Conservation (phyloP, 257 asterid species). For the Solanum chiquidenum region DNA sequence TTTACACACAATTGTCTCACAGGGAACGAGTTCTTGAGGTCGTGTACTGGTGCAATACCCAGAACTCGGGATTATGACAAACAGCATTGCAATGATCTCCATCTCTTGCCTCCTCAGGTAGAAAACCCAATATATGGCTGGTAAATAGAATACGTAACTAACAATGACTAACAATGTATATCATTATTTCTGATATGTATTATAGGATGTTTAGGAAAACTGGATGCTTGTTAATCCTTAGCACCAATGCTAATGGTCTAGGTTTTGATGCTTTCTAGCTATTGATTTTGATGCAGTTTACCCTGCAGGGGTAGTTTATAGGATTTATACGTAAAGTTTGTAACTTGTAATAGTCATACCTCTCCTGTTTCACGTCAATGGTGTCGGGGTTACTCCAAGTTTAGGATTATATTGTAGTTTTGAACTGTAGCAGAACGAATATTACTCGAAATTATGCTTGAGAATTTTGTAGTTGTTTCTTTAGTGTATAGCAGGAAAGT, state of each 20-base stretch:
- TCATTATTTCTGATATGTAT: constrained; percentile 10
- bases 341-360: background rate
- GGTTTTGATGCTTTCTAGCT: background rate
- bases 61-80: constrained; percentile 65
- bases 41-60: constrained; percentile 85
- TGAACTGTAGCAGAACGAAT: background rate
- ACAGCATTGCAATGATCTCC: constrained; percentile 75
- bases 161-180: constrained; percentile 28
- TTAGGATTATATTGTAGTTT: background rate
- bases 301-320: background rate
- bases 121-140: constrained; percentile 93
- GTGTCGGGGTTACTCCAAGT: background rate
- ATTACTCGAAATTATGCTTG: background rate
- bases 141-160: constrained; percentile 36
- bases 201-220: constrained; percentile 2
- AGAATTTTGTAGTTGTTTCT: background rate
- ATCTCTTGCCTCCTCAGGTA: constrained; percentile 72
- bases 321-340: background rate
- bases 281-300: background rate
- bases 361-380: background rate
- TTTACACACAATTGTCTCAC: constrained; percentile 84
- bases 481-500: background rate
- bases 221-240: background rate
- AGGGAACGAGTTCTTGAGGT: constrained; percentile 76
- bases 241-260: background rate